Base-by-base conservation (phyloP, 768 basidiomycete species). In the Exidia glandulosa region DNA sequence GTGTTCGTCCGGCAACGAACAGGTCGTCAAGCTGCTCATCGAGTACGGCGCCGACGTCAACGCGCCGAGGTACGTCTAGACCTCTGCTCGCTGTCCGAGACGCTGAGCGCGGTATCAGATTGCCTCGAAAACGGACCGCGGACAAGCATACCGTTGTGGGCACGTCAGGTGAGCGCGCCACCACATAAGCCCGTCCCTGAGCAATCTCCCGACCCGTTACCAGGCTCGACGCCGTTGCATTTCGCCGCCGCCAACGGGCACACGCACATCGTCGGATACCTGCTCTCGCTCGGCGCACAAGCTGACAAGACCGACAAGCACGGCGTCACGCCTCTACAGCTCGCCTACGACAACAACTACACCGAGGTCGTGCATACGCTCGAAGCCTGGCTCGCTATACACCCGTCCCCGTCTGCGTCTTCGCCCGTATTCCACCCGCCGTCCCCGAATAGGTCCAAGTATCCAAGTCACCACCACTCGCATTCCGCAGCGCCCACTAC, bases 1-100 rank as follows among this genome's bases (percentile, higher is more conserved):
- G 2, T 90, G 85, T 65, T 88, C 92, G 0, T 91, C 91, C 27
- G 96, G 96, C 2, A 90, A 84, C 68, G 90, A 88, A 59, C 81
- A 85, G 60, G 89, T 97, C 48, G 93, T 98, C 41, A 82, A 84
- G 66, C 79, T 94, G 63, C 76, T 99, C 52, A 88, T 99, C 67
- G 91, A 96, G 62, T 77, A 85, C 60, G 95, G 96, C 25, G 96
- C 96, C n/a, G 96, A 99, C 69, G 95, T 97, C 32, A 98, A 98
- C 73, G 94, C 94, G 3, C 87, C 92, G 58, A 84, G 94, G 89
- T 90, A 58, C 62, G 81, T 70, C 16, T 23, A 14, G n/a, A n/a
- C 19, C 41, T 23, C 16, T 45, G 41, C 41, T 14, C 41, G 41
- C 12, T 6, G 6, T 45, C 16, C 19, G 19, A 19, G 41, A 45